phyloP scores from a whole-genome alignment of 768 basidiomycete genomes.

The Lentinula boryana region DNA sequence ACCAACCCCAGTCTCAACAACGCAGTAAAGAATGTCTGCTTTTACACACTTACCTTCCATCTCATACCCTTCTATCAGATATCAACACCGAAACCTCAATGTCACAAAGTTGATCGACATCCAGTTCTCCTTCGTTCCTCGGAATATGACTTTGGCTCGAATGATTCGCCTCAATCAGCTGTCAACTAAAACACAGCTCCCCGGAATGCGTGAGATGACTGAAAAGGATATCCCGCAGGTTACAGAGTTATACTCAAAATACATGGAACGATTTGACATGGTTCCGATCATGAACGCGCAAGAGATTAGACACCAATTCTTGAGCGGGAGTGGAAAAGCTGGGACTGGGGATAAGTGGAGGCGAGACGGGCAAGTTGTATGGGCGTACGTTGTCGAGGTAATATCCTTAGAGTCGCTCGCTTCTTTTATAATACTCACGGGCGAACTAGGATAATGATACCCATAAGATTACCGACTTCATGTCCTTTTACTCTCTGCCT shows the following conservation, averaged over 20 bases:
- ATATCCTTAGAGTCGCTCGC: background rate
- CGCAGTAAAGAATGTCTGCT: slow-evolving; percentile 44
- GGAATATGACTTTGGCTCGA: slow-evolving; percentile 85
- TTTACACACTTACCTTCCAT: background rate
- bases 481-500: slow-evolving; percentile 95
- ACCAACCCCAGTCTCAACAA: slow-evolving; percentile 88
- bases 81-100: slow-evolving; percentile 89
- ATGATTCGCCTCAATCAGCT: slow-evolving; percentile 77
- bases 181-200: slow-evolving; percentile 39
- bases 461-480: slow-evolving; percentile 86
- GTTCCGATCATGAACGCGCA: slow-evolving; percentile 65
- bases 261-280: slow-evolving; percentile 86
- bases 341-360: slow-evolving; percentile 41
- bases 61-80: slow-evolving; percentile 38
- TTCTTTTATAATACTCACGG: background rate
- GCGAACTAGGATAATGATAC: slow-evolving; percentile 71
- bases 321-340: slow-evolving; percentile 74
- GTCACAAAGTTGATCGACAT: slow-evolving; percentile 88
- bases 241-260: slow-evolving; percentile 62
- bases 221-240: slow-evolving; percentile 71
- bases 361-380: slow-evolving; percentile 81
- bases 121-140: slow-evolving; percentile 82
- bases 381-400: slow-evolving; percentile 97
- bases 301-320: slow-evolving; percentile 82
- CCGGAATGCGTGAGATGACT: slow-evolving; percentile 85